Conservation (phyloP, 352 stramenopile species). For the Phytophthora cryptogea region DNA sequence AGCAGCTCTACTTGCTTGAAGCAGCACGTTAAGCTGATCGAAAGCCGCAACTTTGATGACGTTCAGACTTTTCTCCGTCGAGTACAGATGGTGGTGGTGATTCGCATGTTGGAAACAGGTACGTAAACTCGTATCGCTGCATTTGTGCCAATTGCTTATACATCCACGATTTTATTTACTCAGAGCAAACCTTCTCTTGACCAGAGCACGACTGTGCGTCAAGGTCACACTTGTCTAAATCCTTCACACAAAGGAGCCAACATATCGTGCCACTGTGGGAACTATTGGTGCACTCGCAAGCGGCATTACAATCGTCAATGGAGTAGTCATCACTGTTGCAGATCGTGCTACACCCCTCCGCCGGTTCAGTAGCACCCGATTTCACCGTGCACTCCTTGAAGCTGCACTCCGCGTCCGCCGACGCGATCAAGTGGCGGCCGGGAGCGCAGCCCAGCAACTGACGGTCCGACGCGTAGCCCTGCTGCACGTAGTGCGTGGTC, state of each 20-base stretch:
- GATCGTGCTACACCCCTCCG: constrained; percentile 35
- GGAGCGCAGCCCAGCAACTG: constrained; percentile 42
- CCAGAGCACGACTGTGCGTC: constrained; percentile 44
- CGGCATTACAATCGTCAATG: constrained; percentile 18
- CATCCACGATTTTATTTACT: too few species aligned
- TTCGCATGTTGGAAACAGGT: not conserved
- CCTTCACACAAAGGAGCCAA: constrained; percentile 64
- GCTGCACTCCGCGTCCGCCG: constrained; percentile 34
- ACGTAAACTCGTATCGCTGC: too few species aligned
- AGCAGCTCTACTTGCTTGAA: too few species aligned
- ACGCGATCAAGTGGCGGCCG: constrained; percentile 37
- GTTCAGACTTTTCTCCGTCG: too few species aligned
- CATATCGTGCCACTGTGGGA: constrained; percentile 37
- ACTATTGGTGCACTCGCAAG: constrained; percentile 35
- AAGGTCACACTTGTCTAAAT: constrained; percentile 39
- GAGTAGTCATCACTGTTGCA: constrained; percentile 50
- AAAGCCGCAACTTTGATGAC: too few species aligned
- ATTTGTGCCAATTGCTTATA: too few species aligned
- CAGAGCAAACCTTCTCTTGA: constrained; percentile 34
- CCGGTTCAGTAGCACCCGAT: constrained; percentile 23
- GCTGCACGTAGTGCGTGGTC: constrained; percentile 33
- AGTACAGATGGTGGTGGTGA: too few species aligned
- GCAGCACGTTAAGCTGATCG: too few species aligned
- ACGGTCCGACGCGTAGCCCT: constrained; percentile 24
- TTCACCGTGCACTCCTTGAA: constrained; percentile 40